Base-by-base conservation (phyloP, 202 grass and related monocot species). In the Miscanthus sacchariflorus region DNA sequence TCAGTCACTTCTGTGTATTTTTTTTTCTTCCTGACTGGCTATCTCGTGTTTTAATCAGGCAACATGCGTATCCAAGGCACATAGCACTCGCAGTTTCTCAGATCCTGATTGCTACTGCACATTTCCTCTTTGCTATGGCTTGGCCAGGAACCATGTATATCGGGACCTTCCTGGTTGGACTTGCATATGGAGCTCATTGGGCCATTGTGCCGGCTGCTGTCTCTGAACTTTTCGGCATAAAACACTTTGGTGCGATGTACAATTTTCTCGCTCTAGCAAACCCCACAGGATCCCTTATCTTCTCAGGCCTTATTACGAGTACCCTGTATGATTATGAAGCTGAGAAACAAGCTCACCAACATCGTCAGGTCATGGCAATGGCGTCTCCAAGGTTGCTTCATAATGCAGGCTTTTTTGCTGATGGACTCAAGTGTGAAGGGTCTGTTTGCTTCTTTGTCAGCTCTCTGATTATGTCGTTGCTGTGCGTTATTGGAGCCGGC, bases 211-310 rank as follows among this genome's bases (percentile, higher is more conserved):
- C 92, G 3, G 92, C 91, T 45, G 85, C 91, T 2, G 89, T 89
- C 24, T 95, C 96, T 50, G 92, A 99, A 78, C 94, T 99, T 48
- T 96, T 99, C 0, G 92, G 94, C 3, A 74, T 95, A 76, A 96
- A 92, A 79, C 86, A 93, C 82, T 99, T 99, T 2, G 92, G 96
- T 12, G 87, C 96, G 2, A 84, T 96, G 80, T 99, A 99, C 82
- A 99, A 99, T 92, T 99, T 99, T 74, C 94, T 99, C 36, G 91
- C 94, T n/a, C 81, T 95, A 63, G 89, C 94, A 46, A 99, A 96
- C 28, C 96, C 96, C 12, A 84, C 75, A 0, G 94, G 91, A 14
- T 96, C 92, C 11, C 14, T 96, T 23, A 74, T 96, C 40, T 96
- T 99, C 84, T 95, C 94, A 9, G 89, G 88, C 63, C 84, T 96